These are phyloP conservation scores for Pythium apleroticum DNA, from an alignment of 352 stramenopile genomes.

Conservation along the genomic window DNA sequence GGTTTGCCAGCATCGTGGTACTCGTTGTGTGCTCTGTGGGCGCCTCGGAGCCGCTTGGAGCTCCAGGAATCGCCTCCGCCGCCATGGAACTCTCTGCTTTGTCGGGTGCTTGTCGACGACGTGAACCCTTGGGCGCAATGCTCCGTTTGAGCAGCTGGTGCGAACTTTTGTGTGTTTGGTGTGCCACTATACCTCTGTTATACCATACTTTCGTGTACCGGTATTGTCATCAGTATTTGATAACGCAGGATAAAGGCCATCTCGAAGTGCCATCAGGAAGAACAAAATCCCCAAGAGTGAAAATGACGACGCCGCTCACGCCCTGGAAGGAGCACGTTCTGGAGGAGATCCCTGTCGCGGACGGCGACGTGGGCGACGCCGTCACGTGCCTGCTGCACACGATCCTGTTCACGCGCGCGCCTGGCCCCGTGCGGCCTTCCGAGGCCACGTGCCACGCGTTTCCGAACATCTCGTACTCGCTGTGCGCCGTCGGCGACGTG, in stretches of 20 bases:
- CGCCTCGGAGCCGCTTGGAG: not conserved
- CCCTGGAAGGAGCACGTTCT: constrained; percentile 65
- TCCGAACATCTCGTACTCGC: constrained; percentile 71
- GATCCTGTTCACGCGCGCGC: constrained; percentile 78
- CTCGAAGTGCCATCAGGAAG: too few species aligned
- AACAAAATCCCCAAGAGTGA: not conserved
- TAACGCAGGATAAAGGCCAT: not conserved
- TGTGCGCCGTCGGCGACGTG: constrained; percentile 77
- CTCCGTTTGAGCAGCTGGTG: constrained; percentile 12
- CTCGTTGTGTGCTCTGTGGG: not conserved
- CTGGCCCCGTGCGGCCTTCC: constrained; percentile 65
- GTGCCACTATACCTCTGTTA: not conserved
- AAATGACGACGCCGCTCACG: not conserved
- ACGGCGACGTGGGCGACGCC: constrained; percentile 60
- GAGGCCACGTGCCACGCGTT: constrained; percentile 79
- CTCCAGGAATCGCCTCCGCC: constrained; percentile 4
- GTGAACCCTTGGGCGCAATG: not conserved
- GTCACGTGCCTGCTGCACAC: constrained; percentile 75
- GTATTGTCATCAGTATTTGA: not conserved
- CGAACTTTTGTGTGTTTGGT: constrained; percentile 29
- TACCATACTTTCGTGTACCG: not conserved
- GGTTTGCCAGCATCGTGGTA: not conserved
- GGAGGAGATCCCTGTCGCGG: constrained; percentile 57
- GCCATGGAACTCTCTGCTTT: constrained; percentile 3
- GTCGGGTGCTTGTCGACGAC: not conserved